Base-by-base conservation (phyloP, 164 flowering plant genomes). In the Hamamelis virginiana region DNA sequence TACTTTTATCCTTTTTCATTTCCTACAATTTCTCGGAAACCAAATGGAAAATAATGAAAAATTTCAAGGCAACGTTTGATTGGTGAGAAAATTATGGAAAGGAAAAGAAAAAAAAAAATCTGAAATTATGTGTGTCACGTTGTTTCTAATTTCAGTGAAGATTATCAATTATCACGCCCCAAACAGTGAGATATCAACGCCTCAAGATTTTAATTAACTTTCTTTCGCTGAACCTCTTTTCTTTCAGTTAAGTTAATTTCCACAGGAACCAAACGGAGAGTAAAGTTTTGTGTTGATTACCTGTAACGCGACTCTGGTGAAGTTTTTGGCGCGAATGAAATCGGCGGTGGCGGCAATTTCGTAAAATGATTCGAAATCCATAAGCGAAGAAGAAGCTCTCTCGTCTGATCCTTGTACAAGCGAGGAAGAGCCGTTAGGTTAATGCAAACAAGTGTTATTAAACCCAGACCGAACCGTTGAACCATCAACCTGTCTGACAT, bases 231-330 rank as follows among this genome's bases (percentile, higher is more conserved):
- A n/a, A n/a, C n/a, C n/a, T n/a, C n/a, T n/a, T n/a, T n/a, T n/a
- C n/a, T 28, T 44, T n/a, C 14, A 33, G 18, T 38, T 14, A 10
- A 1, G 15, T 12, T 5, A 9, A 11, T 57, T 57, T 15, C 65
- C 18, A n/a, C 2, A 19, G 26, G 48, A 43, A 44, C 62, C 48
- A 41, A 41, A 33, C 43, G 18, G 13, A 16, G 14, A 5, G 13
- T 11, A 21, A 21, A 53, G 41, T 33, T 21, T 48, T 18, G n/a
- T n/a, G n/a, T n/a, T n/a, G n/a, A n/a, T n/a, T 64, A 90, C 98
- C 92, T 93, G 98, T 62, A 94, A 74, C 47, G 96, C 98, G 18
- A 94, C 88, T 80, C 89, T 83, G 59, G 78, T 69, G 87, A 84
- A 94, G 65, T 72, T 80, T 19, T 78, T 63, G 52, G 61, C 44